phyloP scores from a whole-genome alignment of 257 asterid species.

The Cynanchum wilfordii region DNA sequence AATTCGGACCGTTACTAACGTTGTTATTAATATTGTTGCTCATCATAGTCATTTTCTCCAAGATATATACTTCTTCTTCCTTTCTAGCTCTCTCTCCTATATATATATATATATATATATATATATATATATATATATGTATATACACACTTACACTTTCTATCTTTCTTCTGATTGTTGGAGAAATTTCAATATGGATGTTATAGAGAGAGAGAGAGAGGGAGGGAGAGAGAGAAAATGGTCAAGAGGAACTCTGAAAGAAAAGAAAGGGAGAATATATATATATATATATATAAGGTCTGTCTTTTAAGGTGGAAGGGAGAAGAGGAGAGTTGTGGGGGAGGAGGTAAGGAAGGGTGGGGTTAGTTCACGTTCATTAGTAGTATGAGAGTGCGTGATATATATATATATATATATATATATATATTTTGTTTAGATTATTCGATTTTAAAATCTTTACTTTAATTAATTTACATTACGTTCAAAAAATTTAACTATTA shows the following conservation, averaged over 20 bases:
- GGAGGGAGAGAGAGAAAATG: constrained; percentile 3
- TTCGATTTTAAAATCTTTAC: too few relatives aligned
- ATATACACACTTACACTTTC: not conserved
- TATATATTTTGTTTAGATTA: too few relatives aligned
- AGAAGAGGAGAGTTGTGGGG: constrained; percentile 8
- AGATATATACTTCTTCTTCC: too few relatives aligned
- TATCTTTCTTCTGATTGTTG: too few relatives aligned
- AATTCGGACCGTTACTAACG: constrained; percentile 6
- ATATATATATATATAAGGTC: not conserved
- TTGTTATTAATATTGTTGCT: constrained; percentile 6
- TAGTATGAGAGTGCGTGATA: too few relatives aligned
- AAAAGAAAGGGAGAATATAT: constrained; percentile 19
- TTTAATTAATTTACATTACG: too few relatives aligned
- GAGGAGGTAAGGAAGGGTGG: not conserved
- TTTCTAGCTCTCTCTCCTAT: too few relatives aligned
- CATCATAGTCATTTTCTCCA: constrained; percentile 18
- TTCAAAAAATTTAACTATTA: too few relatives aligned
- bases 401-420: not conserved
- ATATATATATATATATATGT: not conserved
- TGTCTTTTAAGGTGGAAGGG: not conserved
- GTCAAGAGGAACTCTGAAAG: constrained; percentile 13
- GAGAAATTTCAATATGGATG: not conserved
- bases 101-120: not conserved
- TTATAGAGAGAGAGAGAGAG: not conserved
- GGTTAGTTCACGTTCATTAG: not conserved